Evolutionary conservation across 371 early-diverging fungal species (phyloP).

Genomic region (Apophysomyces variabilis): DNA sequence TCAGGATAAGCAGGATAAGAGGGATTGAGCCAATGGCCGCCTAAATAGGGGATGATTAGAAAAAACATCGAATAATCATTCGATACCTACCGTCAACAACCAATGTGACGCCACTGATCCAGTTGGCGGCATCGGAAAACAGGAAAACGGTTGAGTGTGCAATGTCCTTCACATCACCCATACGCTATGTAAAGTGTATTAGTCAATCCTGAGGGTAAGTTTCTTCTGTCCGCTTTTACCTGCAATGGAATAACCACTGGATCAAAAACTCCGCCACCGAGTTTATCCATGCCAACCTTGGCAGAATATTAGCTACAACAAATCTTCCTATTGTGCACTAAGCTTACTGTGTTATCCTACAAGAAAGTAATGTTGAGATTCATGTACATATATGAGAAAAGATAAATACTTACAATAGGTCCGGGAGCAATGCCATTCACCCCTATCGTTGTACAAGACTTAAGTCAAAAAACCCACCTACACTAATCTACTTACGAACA

Average conservation of each 20-base stretch:
- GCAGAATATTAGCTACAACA: slow-evolving; percentile 5
- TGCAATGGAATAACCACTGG: slow-evolving; percentile 31
- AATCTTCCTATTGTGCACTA: background rate
- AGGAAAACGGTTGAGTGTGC: slow-evolving; percentile 76
- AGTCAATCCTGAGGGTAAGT: background rate
- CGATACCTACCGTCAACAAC: slow-evolving; percentile 71
- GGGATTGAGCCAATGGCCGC: slow-evolving; percentile 59
- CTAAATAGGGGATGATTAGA: slow-evolving; percentile 7
- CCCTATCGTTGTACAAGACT: slow-evolving; percentile 4
- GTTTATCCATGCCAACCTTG: slow-evolving; percentile 43
- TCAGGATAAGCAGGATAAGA: slow-evolving; percentile 31
- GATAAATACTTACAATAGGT: slow-evolving; percentile 39
- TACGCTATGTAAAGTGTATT: slow-evolving; percentile 29
- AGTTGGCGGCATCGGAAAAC: slow-evolving; percentile 66
- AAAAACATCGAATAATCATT: background rate
- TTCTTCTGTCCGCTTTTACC: slow-evolving; percentile 21
- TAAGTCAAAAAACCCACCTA: too few relatives aligned
- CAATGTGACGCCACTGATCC: slow-evolving; percentile 62
- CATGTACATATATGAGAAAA: too few relatives aligned
- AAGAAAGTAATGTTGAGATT: background rate
- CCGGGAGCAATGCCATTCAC: slow-evolving; percentile 53
- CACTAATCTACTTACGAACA: slow-evolving; percentile 35
- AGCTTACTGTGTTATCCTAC: slow-evolving; percentile 4
- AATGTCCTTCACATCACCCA: slow-evolving; percentile 70
- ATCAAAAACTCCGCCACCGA: slow-evolving; percentile 31